Evolutionary conservation across 2,329 filamentous ascomycete genomes (phyloP), one percentile per base, ranked within the genome.

Genomic region (Alternaria sp.): DNA sequence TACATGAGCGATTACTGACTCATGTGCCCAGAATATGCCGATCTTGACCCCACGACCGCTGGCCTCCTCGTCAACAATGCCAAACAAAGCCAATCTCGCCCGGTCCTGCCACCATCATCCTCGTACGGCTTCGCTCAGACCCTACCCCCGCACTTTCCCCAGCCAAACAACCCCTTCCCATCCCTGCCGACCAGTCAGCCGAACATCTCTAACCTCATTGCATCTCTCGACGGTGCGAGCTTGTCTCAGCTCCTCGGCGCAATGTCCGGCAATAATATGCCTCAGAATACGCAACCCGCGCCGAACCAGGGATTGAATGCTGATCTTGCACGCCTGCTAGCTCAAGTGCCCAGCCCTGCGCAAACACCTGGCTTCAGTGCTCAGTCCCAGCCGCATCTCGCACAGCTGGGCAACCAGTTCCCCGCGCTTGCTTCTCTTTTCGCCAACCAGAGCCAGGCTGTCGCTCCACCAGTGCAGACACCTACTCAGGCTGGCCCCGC

Each of bases 21-120:
- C 28, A 23, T 30, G 25, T 50, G 10, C 47, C 9, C 60, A 88
- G 91, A 96, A 77, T 98, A 98, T 77, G 88, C 91, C 61, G 90
- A 94, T 71, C 85, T 97, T 3, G 91, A 96, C 37, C 92, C 94
- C 0, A 80, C 84, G 6, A 89, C 94, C 49, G 93, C 92, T 5
- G 92, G 92, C 15, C 92, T 96, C 71, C 87, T 98, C 15, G 91
- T 97, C 61, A 79, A 90, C 45, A 88, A 93, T 62, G 88, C 90
- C 55, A 94, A 92, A 78, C 80, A 85, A 66, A 83, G 77, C 23
- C 73, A 82, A 15, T 65, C 68, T 7, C 74, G 73, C 49, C 69
- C 74, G 15, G 72, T 72, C 8, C 81, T 75, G 75, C 72, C 72
- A 72, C 76, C 71, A 37, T 67, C 66, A 23, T 71, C 78, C 68